phyloP scores from a whole-genome alignment of 1,139 yeast species.

The Geotrichum aggregatum region DNA sequence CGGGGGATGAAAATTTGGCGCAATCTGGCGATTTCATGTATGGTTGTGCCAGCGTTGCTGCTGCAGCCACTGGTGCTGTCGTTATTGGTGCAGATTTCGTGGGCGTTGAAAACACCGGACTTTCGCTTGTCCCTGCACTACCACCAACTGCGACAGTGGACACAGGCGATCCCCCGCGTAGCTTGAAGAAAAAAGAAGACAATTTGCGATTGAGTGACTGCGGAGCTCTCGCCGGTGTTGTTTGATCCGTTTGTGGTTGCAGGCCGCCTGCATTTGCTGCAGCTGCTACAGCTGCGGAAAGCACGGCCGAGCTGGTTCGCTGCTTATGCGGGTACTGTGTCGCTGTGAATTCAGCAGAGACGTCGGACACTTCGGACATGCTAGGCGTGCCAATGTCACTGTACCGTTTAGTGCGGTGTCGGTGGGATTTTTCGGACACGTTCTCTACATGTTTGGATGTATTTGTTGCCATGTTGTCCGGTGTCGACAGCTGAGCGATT shows the following conservation, averaged over 20 bases:
- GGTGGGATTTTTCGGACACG: not conserved
- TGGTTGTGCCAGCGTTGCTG: no score
- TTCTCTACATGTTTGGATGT: no score
- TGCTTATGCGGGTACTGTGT: not conserved
- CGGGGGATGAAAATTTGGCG: no score
- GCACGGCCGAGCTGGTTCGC: not conserved
- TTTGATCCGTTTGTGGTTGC: no score
- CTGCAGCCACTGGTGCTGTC: not conserved
- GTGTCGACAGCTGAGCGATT: not conserved
- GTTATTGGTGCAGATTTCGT: not conserved
- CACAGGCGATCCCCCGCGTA: not conserved
- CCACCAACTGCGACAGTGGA: not conserved
- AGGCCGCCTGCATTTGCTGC: no score
- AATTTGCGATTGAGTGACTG: conserved; percentile 4
- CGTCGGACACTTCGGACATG: conserved; percentile 2
- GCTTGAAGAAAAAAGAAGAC: conserved; percentile 9
- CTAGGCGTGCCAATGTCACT: not conserved
- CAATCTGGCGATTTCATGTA: no score
- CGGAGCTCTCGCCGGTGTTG: not conserved
- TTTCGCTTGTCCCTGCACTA: not conserved
- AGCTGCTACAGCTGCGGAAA: conserved; percentile 1
- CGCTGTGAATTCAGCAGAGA: conserved; percentile 4
- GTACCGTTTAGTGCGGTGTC: conserved; percentile 7
- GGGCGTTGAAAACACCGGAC: no score
- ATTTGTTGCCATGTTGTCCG: conserved; percentile 1